Percentiles rank a stretch among this genome's conserved stretches.
phyloP scores from a whole-genome alignment of 2,329 filamentous ascomycete species.

The Colletotrichum spaethianum region DNA sequence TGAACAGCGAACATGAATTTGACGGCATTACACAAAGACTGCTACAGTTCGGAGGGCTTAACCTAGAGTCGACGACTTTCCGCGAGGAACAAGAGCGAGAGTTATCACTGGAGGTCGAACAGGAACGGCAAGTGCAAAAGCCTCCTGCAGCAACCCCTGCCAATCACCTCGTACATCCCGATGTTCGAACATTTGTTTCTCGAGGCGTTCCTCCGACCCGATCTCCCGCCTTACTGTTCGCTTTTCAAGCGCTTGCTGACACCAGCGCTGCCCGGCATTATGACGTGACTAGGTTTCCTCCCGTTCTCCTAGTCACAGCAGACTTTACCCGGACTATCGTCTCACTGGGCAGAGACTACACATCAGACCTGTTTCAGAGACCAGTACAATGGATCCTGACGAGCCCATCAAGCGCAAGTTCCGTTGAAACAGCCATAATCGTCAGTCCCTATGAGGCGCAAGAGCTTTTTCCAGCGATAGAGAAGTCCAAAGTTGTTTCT shows the following conservation, averaged over 20 bases:
- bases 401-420: slow-evolving; percentile 2
- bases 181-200: slow-evolving; percentile 57
- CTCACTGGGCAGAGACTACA: neutral
- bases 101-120: slow-evolving; percentile 74
- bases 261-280: slow-evolving; percentile 58
- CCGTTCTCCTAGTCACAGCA: slow-evolving; percentile 59
- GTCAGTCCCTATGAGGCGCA: slow-evolving; percentile 75
- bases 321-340: slow-evolving; percentile 67
- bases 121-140: slow-evolving; percentile 68
- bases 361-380: slow-evolving; percentile 63
- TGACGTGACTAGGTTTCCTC: slow-evolving; percentile 52
- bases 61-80: slow-evolving; percentile 56
- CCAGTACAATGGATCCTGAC: slow-evolving; percentile 69
- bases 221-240: slow-evolving; percentile 56
- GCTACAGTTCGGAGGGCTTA: slow-evolving; percentile 50
- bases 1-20: neutral
- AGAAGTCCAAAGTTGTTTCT: slow-evolving; percentile 48
- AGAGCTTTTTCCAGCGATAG: slow-evolving; percentile 58
- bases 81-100: slow-evolving; percentile 80
- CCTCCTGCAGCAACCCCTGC: slow-evolving; percentile 57
- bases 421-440: slow-evolving; percentile 55
- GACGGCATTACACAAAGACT: slow-evolving; percentile 48
- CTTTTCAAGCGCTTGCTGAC: slow-evolving; percentile 59
- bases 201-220: slow-evolving; percentile 49
- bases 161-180: slow-evolving; percentile 58